These are phyloP conservation scores for Kazachstania psychrophila DNA, from an alignment of 805 yeast genomes.

Conservation along the genomic window DNA sequence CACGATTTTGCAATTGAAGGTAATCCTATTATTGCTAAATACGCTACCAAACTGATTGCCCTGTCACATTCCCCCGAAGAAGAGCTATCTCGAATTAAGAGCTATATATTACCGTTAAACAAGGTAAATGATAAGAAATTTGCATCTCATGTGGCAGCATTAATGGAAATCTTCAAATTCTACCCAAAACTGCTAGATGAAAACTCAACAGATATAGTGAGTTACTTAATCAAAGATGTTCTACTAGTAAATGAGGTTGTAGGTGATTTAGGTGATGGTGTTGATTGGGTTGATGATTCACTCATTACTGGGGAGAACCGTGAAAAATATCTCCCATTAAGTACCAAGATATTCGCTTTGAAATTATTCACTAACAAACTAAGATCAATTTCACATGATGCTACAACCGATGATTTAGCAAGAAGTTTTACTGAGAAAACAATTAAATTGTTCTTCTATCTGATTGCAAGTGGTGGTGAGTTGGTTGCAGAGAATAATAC, in stretches of 20 bases:
- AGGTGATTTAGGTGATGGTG: conserved; percentile 25
- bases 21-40: conserved; percentile 51
- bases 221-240: conserved; percentile 51
- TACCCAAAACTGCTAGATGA: conserved; percentile 43
- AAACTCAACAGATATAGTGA: conserved; percentile 48
- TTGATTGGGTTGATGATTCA: conserved; percentile 42
- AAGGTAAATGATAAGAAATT: conserved; percentile 30
- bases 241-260: conserved; percentile 42
- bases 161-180: conserved; percentile 48
- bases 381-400: conserved; percentile 28
- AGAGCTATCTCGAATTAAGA: conserved; percentile 33
- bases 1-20: conserved; percentile 43
- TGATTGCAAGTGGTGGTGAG: conserved; percentile 73
- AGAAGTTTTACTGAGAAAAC: conserved; percentile 50
- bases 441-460: conserved; percentile 53
- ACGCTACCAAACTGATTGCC: conserved; percentile 50
- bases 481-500: conserved; percentile 39
- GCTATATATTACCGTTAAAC: conserved; percentile 43
- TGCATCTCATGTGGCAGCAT: conserved; percentile 47
- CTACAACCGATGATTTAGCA: conserved; percentile 31
- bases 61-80: conserved; percentile 37
- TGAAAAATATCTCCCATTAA: conserved; percentile 28
- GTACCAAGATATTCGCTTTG: conserved; percentile 45
- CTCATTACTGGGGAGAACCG: conserved; percentile 34
- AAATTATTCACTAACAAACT: conserved; percentile 53